Conservation (phyloP, 2,329 filamentous ascomycete genomes). For the Chaetomiaceae sp. region DNA sequence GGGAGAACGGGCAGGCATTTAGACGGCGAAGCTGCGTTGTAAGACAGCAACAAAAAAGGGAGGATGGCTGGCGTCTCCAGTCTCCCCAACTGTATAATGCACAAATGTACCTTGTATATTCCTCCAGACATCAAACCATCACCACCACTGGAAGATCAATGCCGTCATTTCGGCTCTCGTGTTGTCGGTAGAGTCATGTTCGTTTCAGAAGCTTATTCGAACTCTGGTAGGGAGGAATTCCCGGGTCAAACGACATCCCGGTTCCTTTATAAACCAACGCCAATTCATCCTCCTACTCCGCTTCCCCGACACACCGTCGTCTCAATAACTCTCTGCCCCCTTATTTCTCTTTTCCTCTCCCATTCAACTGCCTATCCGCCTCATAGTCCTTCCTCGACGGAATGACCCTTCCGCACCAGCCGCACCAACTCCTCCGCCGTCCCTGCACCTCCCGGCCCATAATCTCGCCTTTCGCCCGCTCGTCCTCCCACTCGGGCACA, state of each 20-base stretch:
- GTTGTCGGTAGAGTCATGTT: not conserved
- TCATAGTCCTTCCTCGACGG: conserved; percentile 49
- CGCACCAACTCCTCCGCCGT: conserved; percentile 75
- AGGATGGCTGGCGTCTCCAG: conserved; percentile 2
- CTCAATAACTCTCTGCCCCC: conserved; percentile 3
- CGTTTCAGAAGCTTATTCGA: no score
- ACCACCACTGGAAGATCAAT: not conserved
- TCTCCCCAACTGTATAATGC: conserved; percentile 15
- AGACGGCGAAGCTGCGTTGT: not conserved
- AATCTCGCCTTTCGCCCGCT: conserved; percentile 60
- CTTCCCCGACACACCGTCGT: no score
- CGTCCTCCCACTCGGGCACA: conserved; percentile 81
- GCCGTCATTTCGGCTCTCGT: no score
- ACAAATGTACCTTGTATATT: conserved; percentile 17
- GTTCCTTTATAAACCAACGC: no score
- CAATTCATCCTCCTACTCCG: not conserved
- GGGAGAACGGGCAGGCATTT: not conserved
- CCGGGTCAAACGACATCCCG: no score
- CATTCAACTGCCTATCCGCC: conserved; percentile 15
- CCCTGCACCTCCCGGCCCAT: conserved; percentile 68
- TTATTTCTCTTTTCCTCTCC: not conserved
- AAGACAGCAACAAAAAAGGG: conserved; percentile 4
- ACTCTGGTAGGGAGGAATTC: no score
- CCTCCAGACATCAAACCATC: not conserved
- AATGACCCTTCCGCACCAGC: conserved; percentile 80